Evolutionary conservation across 2,329 filamentous ascomycete genomes (phyloP).

Genomic region (Neofusicoccum umdonicola): DNA sequence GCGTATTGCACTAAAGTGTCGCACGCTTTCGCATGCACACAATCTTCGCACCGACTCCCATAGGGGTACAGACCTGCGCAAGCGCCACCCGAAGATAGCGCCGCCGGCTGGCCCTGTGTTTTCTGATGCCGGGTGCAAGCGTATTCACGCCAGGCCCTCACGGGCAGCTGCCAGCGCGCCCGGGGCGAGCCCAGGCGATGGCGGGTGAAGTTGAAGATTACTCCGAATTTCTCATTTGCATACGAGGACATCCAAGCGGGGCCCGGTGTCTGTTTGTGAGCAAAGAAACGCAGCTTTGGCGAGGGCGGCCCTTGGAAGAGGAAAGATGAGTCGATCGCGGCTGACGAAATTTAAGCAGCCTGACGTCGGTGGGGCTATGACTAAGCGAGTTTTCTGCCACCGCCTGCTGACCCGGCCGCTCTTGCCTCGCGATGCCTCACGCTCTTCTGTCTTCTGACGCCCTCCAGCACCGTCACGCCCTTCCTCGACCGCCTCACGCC

Average conservation of each 20-base stretch:
- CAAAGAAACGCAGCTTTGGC: conserved; percentile 95
- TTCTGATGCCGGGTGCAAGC: conserved; percentile 93
- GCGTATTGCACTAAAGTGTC: conserved; percentile 97
- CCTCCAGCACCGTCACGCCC: background rate
- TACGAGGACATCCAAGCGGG: conserved; percentile 25
- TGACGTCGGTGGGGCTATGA: background rate
- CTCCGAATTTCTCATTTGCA: conserved; percentile 99
- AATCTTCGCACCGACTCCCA: conserved; percentile 96
- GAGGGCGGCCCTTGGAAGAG: conserved; percentile 72
- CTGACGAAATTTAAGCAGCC: conserved; percentile 6
- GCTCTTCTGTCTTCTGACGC: background rate
- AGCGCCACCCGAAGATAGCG: conserved; percentile 27
- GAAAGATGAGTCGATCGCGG: conserved; percentile 31
- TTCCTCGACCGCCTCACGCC: background rate
- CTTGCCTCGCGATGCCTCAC: background rate
- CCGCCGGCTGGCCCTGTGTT: conserved; percentile 60
- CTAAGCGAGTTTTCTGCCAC: conserved; percentile 16
- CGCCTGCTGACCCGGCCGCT: background rate
- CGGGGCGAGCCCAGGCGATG: conserved; percentile 34
- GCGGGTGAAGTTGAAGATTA: conserved; percentile 72
- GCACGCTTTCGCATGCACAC: conserved; percentile 54
- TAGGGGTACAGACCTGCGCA: conserved; percentile 52
- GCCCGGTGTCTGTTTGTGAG: conserved; percentile 65
- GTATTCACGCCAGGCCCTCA: conserved; percentile 81
- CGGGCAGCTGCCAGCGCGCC: conserved; percentile 63